Percentiles rank a stretch among this genome's conserved stretches.
Evolutionary conservation across 108 stramenopile species (phyloP).

Genomic region (Skeletonema potamos): DNA sequence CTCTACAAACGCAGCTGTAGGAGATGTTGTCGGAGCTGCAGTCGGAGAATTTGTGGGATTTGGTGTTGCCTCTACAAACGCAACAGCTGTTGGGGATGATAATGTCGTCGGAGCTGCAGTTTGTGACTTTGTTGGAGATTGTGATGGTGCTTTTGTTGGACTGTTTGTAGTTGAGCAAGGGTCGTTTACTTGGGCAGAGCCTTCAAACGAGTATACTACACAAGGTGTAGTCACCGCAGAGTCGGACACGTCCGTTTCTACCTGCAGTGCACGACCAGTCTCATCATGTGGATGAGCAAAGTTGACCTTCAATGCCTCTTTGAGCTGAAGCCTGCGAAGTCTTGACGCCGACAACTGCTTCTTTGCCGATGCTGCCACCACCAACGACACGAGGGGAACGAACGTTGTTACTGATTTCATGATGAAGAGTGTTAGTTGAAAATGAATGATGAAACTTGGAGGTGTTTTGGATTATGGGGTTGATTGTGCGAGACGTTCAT

Average conservation of each 20-base stretch:
- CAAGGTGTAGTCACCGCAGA: neutral
- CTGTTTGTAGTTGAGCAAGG: neutral
- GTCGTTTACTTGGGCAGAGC: neutral
- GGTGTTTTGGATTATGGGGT: too few relatives aligned
- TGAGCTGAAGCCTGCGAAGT: neutral
- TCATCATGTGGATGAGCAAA: neutral
- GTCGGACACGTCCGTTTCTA: neutral
- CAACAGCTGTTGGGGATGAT: too few relatives aligned
- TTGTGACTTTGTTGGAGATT: neutral
- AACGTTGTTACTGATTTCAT: neutral
- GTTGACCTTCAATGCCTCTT: neutral
- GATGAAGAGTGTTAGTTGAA: neutral
- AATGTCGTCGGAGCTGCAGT: neutral
- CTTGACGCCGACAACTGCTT: neutral
- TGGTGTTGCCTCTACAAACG: neutral
- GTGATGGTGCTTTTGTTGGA: neutral
- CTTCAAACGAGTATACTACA: neutral
- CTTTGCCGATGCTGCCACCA: neutral
- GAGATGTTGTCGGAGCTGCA: too few relatives aligned
- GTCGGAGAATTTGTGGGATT: too few relatives aligned
- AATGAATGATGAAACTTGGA: neutral
- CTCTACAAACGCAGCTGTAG: too few relatives aligned
- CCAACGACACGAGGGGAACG: neutral
- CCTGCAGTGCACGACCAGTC: neutral
- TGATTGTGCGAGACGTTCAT: too few relatives aligned